Base-by-base conservation (phyloP, 805 yeast genomes). In the Kazachstania viticola region DNA sequence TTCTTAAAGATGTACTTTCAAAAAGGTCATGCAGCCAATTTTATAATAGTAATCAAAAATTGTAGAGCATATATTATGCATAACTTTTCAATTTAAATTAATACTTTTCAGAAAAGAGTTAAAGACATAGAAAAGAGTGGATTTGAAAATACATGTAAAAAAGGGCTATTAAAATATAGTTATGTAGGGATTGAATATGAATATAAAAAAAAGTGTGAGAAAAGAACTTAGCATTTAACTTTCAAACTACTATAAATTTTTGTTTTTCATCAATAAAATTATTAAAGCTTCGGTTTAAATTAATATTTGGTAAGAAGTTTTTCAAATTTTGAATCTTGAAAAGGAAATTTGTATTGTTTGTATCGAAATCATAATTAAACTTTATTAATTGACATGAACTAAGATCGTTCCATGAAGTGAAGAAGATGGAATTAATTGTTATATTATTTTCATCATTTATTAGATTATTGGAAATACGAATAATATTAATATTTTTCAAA, bases 331-430 rank as follows among this genome's bases (percentile, higher is more conserved):
- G 34, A 14, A 47, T 45, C 16, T 39, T 41, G 26, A 49, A 41
- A 2, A 49, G 30, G 17, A 34, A 37, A 31, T 38, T 39, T 3
- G 29, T 21, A 19, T 31, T 21, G n/a, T 15, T 21, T 4, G 14
- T 11, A 9, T 16, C 27, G 14, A 21, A 23, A 32, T 31, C 27
- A n/a, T 22, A 27, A 22, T 31, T 34, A 13, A 40, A 30, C 16
- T 17, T 21, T 14, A 36, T 33, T 12, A 29, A 24, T 23, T 35
- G 31, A 30, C 48, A 44, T 7, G 32, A 28, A 8, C 34, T 33
- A 28, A 48, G 31, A 27, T 44, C 39, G 31, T 49, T 49, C 51
- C 51, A 51, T 3, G 44, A 39, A 1, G 56, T 47, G 30, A 51
- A 48, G 5, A 33, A 40, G n/a, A 44, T 30, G 3, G 46, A 37